Evolutionary conservation across 2,329 filamentous ascomycete genomes (phyloP).

Genomic region (Elsinoe perseae): DNA sequence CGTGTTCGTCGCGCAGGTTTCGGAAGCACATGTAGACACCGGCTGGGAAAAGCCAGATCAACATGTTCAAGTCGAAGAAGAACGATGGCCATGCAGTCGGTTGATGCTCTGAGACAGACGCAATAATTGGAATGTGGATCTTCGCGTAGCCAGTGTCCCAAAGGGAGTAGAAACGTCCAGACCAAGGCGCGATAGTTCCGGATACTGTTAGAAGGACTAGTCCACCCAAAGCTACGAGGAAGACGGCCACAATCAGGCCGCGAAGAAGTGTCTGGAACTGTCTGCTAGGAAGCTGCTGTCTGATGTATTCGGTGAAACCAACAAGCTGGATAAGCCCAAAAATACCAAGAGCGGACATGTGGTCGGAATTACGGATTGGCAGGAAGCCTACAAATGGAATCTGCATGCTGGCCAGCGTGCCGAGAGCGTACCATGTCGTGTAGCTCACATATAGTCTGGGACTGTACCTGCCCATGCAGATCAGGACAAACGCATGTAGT

Average conservation of each 20-base stretch:
- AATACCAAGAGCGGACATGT: conserved; percentile 90
- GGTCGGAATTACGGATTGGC: conserved; percentile 92
- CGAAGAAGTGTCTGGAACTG: conserved; percentile 90
- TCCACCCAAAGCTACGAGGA: conserved; percentile 63
- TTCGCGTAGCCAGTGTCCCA: conserved; percentile 99
- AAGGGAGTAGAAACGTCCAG: conserved; percentile 95
- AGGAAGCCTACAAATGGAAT: conserved; percentile 98
- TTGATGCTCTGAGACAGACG: conserved; percentile 98
- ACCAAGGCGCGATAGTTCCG: conserved; percentile 94
- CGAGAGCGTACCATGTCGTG: conserved; percentile 94
- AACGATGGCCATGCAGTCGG: conserved; percentile 98
- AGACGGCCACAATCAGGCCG: conserved; percentile 64
- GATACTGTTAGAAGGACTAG: conserved; percentile 76
- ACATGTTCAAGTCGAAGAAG: conserved; percentile 96
- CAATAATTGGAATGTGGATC: conserved; percentile 98
- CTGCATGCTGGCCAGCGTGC: conserved; percentile 96
- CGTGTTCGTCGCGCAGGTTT: conserved; percentile 86
- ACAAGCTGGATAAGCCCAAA: conserved; percentile 94
- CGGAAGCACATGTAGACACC: conserved; percentile 98
- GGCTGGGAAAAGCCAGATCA: conserved; percentile 98
- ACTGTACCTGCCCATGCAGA: conserved; percentile 96
- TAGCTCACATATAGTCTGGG: conserved; percentile 91
- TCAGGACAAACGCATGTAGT: conserved; percentile 84
- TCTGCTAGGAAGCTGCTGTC: conserved; percentile 77
- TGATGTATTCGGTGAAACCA: conserved; percentile 83